Conservation (phyloP, 768 basidiomycete genomes). For the Leccinum sublutescens region DNA sequence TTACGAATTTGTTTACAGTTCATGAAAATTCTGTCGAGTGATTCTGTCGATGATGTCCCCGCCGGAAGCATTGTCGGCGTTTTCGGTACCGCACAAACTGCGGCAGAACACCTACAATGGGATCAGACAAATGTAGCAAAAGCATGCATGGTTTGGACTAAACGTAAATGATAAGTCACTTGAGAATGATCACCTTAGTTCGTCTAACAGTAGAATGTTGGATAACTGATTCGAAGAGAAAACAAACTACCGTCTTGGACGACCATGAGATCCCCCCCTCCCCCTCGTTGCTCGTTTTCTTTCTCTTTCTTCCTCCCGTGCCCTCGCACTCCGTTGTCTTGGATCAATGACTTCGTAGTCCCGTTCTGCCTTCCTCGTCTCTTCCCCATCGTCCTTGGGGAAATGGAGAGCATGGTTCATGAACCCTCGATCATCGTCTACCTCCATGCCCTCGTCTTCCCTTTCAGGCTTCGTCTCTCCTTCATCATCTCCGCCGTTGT, state of each 20-base stretch:
- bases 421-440: slow-evolving; percentile 77
- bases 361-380: slow-evolving; percentile 71
- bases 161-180: too few relatives aligned
- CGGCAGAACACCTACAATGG: background rate
- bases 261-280: slow-evolving; percentile 18
- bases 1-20: background rate
- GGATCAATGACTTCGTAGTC: slow-evolving; percentile 93
- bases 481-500: slow-evolving; percentile 6
- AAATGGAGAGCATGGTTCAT: slow-evolving; percentile 70
- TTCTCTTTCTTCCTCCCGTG: slow-evolving; percentile 76
- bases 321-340: slow-evolving; percentile 64
- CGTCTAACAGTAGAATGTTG: background rate
- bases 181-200: too few relatives aligned
- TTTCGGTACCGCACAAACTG: background rate
- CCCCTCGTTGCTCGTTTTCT: slow-evolving; percentile 43
- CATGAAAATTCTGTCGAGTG: background rate
- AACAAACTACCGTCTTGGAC: slow-evolving; percentile 22
- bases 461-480: slow-evolving; percentile 21
- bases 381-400: slow-evolving; percentile 77
- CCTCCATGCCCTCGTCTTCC: slow-evolving; percentile 62
- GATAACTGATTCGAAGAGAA: background rate
- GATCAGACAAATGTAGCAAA: too few relatives aligned
- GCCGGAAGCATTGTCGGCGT: background rate
- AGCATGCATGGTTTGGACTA: too few relatives aligned
- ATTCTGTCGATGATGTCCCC: background rate